Base-by-base conservation (phyloP, 306 rosid species). In the Cucurbita ficifolia region DNA sequence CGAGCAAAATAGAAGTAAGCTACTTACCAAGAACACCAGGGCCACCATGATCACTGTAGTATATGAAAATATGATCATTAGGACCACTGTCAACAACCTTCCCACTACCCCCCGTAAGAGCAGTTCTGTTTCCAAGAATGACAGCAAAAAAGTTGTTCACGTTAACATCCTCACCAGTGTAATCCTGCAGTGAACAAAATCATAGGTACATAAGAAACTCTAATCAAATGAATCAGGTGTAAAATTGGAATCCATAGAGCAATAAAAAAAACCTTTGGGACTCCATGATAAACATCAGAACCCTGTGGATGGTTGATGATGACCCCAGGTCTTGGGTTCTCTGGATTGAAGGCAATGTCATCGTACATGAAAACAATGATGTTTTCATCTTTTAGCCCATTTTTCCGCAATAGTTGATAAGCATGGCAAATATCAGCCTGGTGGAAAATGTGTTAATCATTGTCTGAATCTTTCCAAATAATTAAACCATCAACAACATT, bases 361-460 rank as follows among this genome's bases (percentile, higher is more conserved):
- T 95, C 96, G 51, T 89, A 95, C 99, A 95, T 89, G 82, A 95
- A 91, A 38, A 95, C 99, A n/a, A 95, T 40, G n/a, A 95, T 91
- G 73, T 95, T 95, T 72, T 95, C 99, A 45, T 95, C 99, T 80
- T 88, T 95, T 79, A 95, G 68, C 5, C 99, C 99, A 29, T 91
- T 93, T 76, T 80, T 84, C 81, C 73, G 89, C 87, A 95, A 68
- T 57, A 88, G 71, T 88, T 95, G 97, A 82, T 95, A 95, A 13
- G 99, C 99, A 76, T 95, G 99, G 33, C 96, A 95, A 74, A 95
- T 78, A 81, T 95, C 99, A 17, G 99, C 84, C 99, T 95, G 82
- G 39, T 35, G 33, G 36, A 4, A 79, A 73, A 73, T 6, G 45
- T 60, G 36, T 38, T 71, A 17, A 52, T 36, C 55, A 71, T 52